A percentile compares a stretch with the other conserved stretches of the same genome.
These are phyloP conservation scores for Calonectria fujianensis DNA, from an alignment of 2,329 filamentous ascomycete species.

Conservation along the genomic window DNA sequence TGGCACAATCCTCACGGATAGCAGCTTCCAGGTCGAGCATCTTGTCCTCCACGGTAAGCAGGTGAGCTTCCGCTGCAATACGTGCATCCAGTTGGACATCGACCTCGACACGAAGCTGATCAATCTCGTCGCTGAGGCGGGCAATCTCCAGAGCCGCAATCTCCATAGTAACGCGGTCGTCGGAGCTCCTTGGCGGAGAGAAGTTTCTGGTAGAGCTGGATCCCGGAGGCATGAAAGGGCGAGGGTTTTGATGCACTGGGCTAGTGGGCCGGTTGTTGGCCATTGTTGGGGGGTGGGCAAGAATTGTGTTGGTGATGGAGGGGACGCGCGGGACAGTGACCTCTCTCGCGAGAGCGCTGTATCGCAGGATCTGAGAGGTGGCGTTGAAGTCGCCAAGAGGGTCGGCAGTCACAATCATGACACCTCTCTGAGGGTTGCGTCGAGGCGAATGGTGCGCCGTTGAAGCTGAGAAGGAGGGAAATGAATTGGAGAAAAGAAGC, in stretches of 20 bases:
- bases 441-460: slow-evolving; percentile 62
- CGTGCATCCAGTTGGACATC: slow-evolving; percentile 82
- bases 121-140: slow-evolving; percentile 82
- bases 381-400: slow-evolving; percentile 96
- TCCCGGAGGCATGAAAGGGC: slow-evolving; percentile 65
- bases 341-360: slow-evolving; percentile 93
- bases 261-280: slow-evolving; percentile 53
- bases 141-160: slow-evolving; percentile 87
- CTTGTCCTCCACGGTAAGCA: slow-evolving; percentile 81
- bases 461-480: slow-evolving; percentile 75
- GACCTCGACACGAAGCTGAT: slow-evolving; percentile 81
- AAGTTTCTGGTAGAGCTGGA: slow-evolving; percentile 61
- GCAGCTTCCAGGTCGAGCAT: slow-evolving; percentile 84
- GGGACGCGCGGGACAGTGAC: slow-evolving; percentile 93
- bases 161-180: slow-evolving; percentile 85
- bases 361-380: slow-evolving; percentile 95
- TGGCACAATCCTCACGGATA: slow-evolving; percentile 91
- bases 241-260: slow-evolving; percentile 60
- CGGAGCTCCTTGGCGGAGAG: slow-evolving; percentile 62
- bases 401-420: slow-evolving; percentile 98
- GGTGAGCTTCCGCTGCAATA: slow-evolving; percentile 82
- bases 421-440: slow-evolving; percentile 86
- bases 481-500: slow-evolving; percentile 91
- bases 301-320: slow-evolving; percentile 84
- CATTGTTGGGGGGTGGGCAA: slow-evolving; percentile 60